Evolutionary conservation across 1,284 basidiomycete species (phyloP), one percentile per base, ranked within the genome.

Genomic region (Mycena citricolor): DNA sequence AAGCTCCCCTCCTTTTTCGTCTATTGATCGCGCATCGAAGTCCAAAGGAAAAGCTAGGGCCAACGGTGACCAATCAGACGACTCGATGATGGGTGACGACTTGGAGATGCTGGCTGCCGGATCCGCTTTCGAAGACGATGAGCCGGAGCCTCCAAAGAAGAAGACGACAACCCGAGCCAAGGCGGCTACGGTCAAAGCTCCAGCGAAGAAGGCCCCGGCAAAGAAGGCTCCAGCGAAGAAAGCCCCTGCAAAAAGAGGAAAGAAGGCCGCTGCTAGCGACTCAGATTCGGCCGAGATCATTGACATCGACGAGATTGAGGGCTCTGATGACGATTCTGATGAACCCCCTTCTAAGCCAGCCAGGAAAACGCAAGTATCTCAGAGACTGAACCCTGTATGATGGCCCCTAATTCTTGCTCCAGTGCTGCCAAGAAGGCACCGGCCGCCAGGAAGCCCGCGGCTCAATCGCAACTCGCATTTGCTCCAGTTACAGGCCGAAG

Each of bases 1-100:
- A n/a, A n/a, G n/a, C 21, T 32, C 11, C 19, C 39, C 39, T 17
- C 17, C 23, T 12, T 24, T 32, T 24, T 50, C 23, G 12, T 12
- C 32, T 14, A 14, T 29, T 37, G 16, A 34, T 1, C 10, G 10
- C 25, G 21, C 24, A 37, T 29, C 34, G n/a, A 74, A 86, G 62
- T 75, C 66, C 17, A 83, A 81, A 57, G 70, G 67, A 16, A 73
- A 69, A 55, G 70, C 65, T 16, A 66, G 66, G 4, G 71, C 72
- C 10, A 74, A 72, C 14, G 78, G 74, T 31, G 74, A 64, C 4
- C 68, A 67, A 25, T 89, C 86, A 1, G 77, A 77, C 20, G 90
- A 94, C 59, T 93, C 89, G 12, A 94, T 93, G 88, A 69, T 76
- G 69, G 75, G 81, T 76, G 79, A 84, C 33, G 78, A 81, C 45